phyloP scores from a whole-genome alignment of 2,329 filamentous ascomycete genomes.

The Cordyceps cicadae region DNA sequence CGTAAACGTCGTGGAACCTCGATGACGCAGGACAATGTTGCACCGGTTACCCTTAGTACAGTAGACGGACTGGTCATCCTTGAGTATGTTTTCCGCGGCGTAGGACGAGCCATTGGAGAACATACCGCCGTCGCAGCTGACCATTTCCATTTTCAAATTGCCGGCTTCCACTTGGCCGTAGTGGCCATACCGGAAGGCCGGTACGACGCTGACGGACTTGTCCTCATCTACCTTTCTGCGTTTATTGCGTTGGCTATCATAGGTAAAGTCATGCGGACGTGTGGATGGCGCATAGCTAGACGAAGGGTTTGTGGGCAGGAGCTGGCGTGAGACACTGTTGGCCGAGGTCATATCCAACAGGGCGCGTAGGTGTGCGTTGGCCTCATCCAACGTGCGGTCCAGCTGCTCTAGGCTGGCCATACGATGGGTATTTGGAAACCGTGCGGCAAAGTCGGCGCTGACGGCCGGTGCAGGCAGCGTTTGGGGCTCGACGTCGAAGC shows the following conservation, averaged over 20 bases:
- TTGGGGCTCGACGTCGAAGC: background rate
- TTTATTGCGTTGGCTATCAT: conserved; percentile 49
- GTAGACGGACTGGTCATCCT: conserved; percentile 76
- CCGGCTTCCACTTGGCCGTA: conserved; percentile 83
- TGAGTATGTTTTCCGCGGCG: conserved; percentile 72
- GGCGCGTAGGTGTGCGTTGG: conserved; percentile 35
- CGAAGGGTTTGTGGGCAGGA: conserved; percentile 17
- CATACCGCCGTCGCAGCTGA: conserved; percentile 79
- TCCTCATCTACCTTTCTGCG: conserved; percentile 64
- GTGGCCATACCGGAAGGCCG: conserved; percentile 69
- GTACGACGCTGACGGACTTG: conserved; percentile 38
- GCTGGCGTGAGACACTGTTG: conserved; percentile 21
- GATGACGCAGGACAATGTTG: conserved; percentile 78
- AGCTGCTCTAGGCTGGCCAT: conserved; percentile 28
- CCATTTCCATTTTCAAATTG: conserved; percentile 73
- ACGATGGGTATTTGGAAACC: background rate
- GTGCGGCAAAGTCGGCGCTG: background rate
- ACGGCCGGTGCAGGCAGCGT: background rate
- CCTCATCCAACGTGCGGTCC: conserved; percentile 32
- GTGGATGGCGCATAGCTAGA: conserved; percentile 26
- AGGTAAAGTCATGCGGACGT: conserved; percentile 31
- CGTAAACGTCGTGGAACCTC: conserved; percentile 71
- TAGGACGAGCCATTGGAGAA: conserved; percentile 56
- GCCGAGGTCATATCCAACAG: conserved; percentile 33
- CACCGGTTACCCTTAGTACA: conserved; percentile 82